These are phyloP conservation scores for Kwoniella dejecticola DNA, from an alignment of 768 basidiomycete genomes.

Conservation along the genomic window DNA sequence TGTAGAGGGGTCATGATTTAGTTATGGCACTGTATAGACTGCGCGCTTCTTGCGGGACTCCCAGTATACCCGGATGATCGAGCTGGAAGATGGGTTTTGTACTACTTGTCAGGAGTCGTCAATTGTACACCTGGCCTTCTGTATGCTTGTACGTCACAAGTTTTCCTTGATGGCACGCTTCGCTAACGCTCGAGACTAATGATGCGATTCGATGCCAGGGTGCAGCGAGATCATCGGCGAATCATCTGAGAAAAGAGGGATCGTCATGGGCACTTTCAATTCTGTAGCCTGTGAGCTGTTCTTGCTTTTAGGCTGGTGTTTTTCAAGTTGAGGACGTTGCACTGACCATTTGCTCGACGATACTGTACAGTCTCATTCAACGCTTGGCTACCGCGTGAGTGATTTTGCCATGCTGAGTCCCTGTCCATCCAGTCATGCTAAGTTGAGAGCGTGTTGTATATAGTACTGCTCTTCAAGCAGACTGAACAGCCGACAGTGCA, in stretches of 20 bases:
- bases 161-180: background rate
- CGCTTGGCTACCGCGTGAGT: slow-evolving; percentile 26
- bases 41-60: slow-evolving; percentile 20
- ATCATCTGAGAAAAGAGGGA: slow-evolving; percentile 26
- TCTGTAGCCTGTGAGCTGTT: slow-evolving; percentile 25
- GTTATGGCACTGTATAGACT: slow-evolving; percentile 14
- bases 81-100: slow-evolving; percentile 25
- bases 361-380: slow-evolving; percentile 22
- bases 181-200: background rate
- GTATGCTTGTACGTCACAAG: slow-evolving; percentile 19
- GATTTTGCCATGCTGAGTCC: no score
- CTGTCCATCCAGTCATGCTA: background rate
- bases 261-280: slow-evolving; percentile 33
- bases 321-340: background rate
- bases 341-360: background rate
- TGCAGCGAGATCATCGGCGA: slow-evolving; percentile 27
- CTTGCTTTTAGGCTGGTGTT: background rate
- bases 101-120: slow-evolving; percentile 26
- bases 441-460: no score
- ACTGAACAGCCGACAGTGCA: slow-evolving; percentile 26
- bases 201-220: slow-evolving; percentile 1
- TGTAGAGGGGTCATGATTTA: background rate
- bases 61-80: slow-evolving; percentile 22
- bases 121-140: slow-evolving; percentile 27
- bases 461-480: slow-evolving; percentile 28